phyloP scores from a whole-genome alignment of 2,329 filamentous ascomycete genomes.

The Fusarium sp. region DNA sequence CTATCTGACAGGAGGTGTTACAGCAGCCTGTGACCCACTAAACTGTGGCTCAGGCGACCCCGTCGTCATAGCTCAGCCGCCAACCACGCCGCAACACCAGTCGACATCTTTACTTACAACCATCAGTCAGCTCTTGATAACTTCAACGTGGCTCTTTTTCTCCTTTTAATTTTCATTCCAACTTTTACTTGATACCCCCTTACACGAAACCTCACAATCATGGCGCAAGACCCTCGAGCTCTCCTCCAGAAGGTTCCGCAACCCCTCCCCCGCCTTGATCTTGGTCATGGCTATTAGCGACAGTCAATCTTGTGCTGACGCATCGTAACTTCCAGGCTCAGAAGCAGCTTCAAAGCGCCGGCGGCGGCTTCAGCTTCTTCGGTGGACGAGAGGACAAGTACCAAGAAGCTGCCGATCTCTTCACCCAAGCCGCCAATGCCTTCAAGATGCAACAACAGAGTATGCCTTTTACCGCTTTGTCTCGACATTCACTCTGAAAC shows the following conservation, averaged over 20 bases:
- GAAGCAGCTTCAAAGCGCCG: slow-evolving; percentile 79
- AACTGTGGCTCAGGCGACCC: slow-evolving; percentile 41
- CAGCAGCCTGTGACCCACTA: slow-evolving; percentile 22
- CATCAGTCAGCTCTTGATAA: slow-evolving; percentile 26
- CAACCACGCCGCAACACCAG: slow-evolving; percentile 30
- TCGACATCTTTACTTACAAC: slow-evolving; percentile 32
- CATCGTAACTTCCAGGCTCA: slow-evolving; percentile 74
- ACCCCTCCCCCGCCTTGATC: slow-evolving; percentile 40
- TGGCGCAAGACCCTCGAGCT: slow-evolving; percentile 82
- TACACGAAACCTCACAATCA: slow-evolving; percentile 51
- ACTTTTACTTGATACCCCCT: slow-evolving; percentile 21
- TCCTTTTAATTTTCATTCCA: background rate
- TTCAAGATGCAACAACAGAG: slow-evolving; percentile 89
- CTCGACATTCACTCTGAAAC: slow-evolving; percentile 1
- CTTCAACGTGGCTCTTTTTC: slow-evolving; percentile 31
- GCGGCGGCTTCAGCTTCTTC: slow-evolving; percentile 89
- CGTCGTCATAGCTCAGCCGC: slow-evolving; percentile 46
- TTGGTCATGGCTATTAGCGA: slow-evolving; percentile 15
- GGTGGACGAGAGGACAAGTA: slow-evolving; percentile 89
- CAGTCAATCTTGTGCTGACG: slow-evolving; percentile 17
- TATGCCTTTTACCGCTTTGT: slow-evolving; percentile 55
- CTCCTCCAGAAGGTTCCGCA: slow-evolving; percentile 77
- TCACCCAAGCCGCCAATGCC: slow-evolving; percentile 88
- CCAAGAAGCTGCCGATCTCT: slow-evolving; percentile 88
- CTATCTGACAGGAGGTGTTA: background rate